A percentile compares a stretch with the other conserved stretches of the same genome.
Conservation (phyloP, 2,329 filamentous ascomycete species). For the Trichoderma guizhouense region DNA sequence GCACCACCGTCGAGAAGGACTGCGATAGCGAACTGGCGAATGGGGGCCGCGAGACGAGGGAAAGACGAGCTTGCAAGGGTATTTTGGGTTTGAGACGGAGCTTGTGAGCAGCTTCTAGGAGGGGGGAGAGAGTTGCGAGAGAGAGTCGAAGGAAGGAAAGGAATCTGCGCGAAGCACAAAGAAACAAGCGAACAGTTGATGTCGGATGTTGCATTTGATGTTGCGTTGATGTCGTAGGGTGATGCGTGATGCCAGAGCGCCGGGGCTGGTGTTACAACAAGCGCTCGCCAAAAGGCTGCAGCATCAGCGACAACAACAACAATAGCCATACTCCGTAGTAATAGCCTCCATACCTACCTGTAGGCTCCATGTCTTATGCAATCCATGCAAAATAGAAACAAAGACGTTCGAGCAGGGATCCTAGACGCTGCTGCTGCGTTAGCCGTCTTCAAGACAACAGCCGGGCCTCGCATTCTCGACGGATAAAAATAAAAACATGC, state of each 20-base stretch:
- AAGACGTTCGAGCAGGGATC: slow-evolving; percentile 14
- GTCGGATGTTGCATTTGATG: neutral
- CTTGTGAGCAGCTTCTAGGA: neutral
- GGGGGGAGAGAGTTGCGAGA: neutral
- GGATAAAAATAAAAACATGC: neutral
- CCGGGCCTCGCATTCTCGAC: neutral
- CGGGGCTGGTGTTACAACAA: neutral
- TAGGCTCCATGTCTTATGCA: neutral
- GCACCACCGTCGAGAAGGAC: neutral
- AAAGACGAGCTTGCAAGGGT: neutral
- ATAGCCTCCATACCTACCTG: no score
- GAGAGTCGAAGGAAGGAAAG: neutral
- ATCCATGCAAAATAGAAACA: neutral
- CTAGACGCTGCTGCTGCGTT: neutral
- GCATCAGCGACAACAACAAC: no score
- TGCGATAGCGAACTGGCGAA: slow-evolving; percentile 6
- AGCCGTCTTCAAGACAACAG: neutral
- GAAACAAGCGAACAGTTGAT: neutral
- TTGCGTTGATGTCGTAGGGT: neutral
- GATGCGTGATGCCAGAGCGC: no score
- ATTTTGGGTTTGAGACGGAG: neutral
- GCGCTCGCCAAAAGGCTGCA: slow-evolving; percentile 2
- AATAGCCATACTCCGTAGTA: neutral
- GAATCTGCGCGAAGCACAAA: neutral
- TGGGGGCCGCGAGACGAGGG: neutral